Conservation (phyloP, 352 stramenopile species). For the Lagenidium sp. region DNA sequence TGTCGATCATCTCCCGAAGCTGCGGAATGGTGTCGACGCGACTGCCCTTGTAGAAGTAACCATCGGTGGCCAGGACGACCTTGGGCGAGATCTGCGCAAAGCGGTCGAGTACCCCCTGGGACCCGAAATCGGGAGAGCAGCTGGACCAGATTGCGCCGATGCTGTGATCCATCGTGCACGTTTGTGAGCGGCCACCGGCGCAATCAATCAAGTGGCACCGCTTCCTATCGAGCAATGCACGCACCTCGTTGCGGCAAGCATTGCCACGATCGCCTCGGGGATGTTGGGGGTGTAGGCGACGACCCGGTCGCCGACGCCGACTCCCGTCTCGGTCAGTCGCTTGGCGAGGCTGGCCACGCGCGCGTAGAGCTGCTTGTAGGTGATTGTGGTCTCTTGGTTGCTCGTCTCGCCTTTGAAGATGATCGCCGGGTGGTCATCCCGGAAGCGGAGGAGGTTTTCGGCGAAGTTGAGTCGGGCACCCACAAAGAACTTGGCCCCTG, state of each 20-base stretch:
- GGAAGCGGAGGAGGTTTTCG: constrained; percentile 66
- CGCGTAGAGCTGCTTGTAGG: constrained; percentile 56
- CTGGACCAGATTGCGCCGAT: constrained; percentile 66
- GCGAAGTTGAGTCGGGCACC: constrained; percentile 66
- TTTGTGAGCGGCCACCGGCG: too few relatives aligned
- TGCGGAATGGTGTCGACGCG: constrained; percentile 54
- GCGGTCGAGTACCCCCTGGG: constrained; percentile 68
- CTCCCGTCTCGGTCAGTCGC: constrained; percentile 31
- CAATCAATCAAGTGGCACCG: too few relatives aligned
- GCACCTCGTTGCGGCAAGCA: constrained; percentile 59
- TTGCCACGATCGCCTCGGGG: constrained; percentile 59
- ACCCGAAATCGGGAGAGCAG: constrained; percentile 84
- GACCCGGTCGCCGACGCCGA: constrained; percentile 46
- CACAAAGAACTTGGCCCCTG: constrained; percentile 56
- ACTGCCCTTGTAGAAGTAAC: constrained; percentile 73
- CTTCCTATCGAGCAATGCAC: neutral
- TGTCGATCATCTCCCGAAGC: constrained; percentile 45
- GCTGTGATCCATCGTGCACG: too few relatives aligned
- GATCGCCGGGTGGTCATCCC: constrained; percentile 59
- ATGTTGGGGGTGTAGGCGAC: constrained; percentile 65
- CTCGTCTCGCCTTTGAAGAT: constrained; percentile 70
- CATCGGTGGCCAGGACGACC: constrained; percentile 63
- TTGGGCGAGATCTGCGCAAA: constrained; percentile 80
- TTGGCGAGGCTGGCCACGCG: constrained; percentile 38
- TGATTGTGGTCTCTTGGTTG: constrained; percentile 40